Base-by-base conservation (phyloP, 371 early-diverging fungal genomes). In the Synchytrium microbalum region DNA sequence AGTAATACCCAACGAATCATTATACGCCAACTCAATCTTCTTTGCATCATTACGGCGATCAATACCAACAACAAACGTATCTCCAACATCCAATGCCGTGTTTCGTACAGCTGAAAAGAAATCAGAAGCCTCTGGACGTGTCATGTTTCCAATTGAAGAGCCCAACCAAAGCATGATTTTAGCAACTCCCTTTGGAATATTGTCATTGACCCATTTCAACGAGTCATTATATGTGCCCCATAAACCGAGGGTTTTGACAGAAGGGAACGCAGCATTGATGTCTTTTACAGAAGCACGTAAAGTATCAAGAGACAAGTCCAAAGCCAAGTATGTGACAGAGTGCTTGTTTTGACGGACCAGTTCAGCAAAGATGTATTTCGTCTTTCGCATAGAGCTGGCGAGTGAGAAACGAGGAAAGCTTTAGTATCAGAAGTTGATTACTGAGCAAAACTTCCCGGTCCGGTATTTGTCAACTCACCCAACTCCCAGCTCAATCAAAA, bases 111-210 rank as follows among this genome's bases (percentile, higher is more conserved):
- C 71, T 0, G 70, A 24, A 2, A 88, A 65, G 59, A 90, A 86
- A 0, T 61, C 72, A n/a, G 63, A 73, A 5, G 85, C 88, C 3
- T 84, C 85, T 2, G 74, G 63, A 3, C 88, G 78, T 24, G 70
- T 79, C 57, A 82, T 71, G 70, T 93, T 93, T 14, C 95, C 93
- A 55, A 95, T 86, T 0, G 92, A 91, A 14, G 90, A 89, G 0
- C 95, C 95, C 33, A 95, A 79, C 93, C 93, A 95, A 32, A 92
- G 72, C 16, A 92, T 73, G 2, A 82, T 77, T 72, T 89, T 90
- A 79, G 84, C 3, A 73, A 80, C 0, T 71, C 66, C 0, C 64
- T 61, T 10, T 71, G 79, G 64, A 77, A 82, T 32, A 81, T 80
- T 75, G 76, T 23, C 79, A 65, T 76, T 79, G 82, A 59, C 81